Base-by-base conservation (phyloP, 768 basidiomycete species). In the Amanita exitialis region DNA sequence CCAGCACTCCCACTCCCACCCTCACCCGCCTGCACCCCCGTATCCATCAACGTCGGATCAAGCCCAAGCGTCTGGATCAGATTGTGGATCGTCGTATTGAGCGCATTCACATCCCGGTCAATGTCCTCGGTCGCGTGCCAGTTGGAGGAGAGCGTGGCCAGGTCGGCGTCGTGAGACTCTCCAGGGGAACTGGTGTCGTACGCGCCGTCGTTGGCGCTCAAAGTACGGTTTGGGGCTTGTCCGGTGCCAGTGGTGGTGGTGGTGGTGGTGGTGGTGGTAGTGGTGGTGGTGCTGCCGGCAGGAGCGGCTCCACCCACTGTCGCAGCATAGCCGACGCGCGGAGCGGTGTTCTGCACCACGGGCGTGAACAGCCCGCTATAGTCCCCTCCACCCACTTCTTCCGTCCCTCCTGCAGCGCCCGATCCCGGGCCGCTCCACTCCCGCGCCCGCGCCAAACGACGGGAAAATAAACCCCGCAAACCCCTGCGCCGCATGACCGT, bases 11-110 rank as follows among this genome's bases (percentile, higher is more conserved):
- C 45, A 5, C 44, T n/a, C 10, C 5, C 18, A 34, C 25, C 28
- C n/a, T 10, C 47, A n/a, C 25, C 36, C 15, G 4, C 37, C 6
- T 41, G 4, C 12, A 4, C 21, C 1, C 43, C 54, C 30, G 49
- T 48, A 3, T 62, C 59, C 34, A 75, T 56, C 8, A 66, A 32
- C 9, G 44, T 53, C 16, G 81, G 70, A 60, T 89, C 83, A 44
- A 86, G 63, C 6, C 85, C 86, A 42, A 90, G 74, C 44, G 76
- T 76, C 55, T 84, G 73, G 27, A 91, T 85, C 53, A 93, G 70
- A 5, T 77, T 76, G 53, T 87, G 77, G 38, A 94, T 80, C 53
- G 78, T 81, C 10, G 66, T 69, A 54, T 85, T 79, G 48, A 91
- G 65, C 34, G 78, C 77, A 55, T 83, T 80, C 23, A 92, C 86